These are phyloP conservation scores for Lathyrus tuberosus DNA, from an alignment of 306 rosid genomes.

Conservation along the genomic window DNA sequence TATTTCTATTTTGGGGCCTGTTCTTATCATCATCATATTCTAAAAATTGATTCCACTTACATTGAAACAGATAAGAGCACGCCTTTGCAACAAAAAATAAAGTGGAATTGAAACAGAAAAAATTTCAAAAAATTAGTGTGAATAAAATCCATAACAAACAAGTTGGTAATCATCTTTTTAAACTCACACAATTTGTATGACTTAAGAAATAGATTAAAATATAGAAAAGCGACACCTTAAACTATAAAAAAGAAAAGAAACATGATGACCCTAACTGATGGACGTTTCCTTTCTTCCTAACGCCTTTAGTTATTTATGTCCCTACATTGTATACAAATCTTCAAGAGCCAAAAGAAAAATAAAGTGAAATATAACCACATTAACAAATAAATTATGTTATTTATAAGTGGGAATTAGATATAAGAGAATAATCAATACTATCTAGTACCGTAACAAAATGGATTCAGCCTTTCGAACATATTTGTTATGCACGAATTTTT, in stretches of 20 bases:
- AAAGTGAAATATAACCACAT: not conserved
- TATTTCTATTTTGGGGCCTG: conserved; percentile 8
- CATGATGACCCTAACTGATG: conserved; percentile 15
- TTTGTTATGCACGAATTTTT: no score
- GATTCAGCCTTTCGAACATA: no score
- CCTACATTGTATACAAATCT: conserved; percentile 4
- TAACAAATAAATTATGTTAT: not conserved
- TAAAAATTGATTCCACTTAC: not conserved
- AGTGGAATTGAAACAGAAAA: not conserved
- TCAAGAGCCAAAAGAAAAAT: conserved; percentile 2
- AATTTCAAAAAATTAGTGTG: not conserved
- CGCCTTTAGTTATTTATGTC: conserved; percentile 1
- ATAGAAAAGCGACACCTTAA: not conserved
- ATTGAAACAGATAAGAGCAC: conserved; percentile 1
- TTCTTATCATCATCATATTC: conserved; percentile 12
- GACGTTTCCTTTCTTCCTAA: conserved; percentile 11
- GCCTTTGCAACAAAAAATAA: not conserved
- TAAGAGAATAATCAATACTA: no score
- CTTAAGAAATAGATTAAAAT: not conserved
- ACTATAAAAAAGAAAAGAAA: conserved; percentile 16
- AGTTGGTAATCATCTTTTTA: not conserved
- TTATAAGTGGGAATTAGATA: no score
- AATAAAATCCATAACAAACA: not conserved
- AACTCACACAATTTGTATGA: not conserved
- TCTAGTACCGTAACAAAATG: no score